phyloP scores from a whole-genome alignment of 441 rosid species.

The Pelargonium exstipulatum region DNA sequence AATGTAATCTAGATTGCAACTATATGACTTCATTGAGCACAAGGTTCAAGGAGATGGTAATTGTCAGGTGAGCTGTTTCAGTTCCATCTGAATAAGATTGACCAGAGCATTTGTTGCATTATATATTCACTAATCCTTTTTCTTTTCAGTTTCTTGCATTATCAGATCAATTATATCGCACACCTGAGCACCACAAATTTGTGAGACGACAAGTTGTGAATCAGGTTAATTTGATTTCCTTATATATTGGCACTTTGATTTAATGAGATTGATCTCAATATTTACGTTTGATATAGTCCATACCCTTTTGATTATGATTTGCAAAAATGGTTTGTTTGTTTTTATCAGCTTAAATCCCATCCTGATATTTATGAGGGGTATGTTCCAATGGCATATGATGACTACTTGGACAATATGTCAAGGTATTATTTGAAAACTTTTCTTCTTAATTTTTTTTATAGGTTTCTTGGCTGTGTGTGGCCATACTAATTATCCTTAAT shows the following conservation, averaged over 20 bases:
- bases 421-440: slow-evolving; percentile 23
- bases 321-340: slow-evolving; percentile 16
- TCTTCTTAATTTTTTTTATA: too few species aligned
- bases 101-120: background rate
- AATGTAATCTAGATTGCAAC: slow-evolving; percentile 35
- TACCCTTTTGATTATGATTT: slow-evolving; percentile 11
- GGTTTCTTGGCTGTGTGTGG: slow-evolving; percentile 11
- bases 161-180: slow-evolving; percentile 57
- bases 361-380: slow-evolving; percentile 38
- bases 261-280: background rate
- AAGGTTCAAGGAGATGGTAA: slow-evolving; percentile 67
- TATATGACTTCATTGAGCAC: slow-evolving; percentile 40
- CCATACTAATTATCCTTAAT: slow-evolving; percentile 11
- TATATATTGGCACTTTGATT: background rate
- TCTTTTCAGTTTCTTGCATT: slow-evolving; percentile 70
- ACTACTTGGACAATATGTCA: slow-evolving; percentile 42
- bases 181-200: slow-evolving; percentile 64
- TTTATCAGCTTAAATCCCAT: slow-evolving; percentile 36
- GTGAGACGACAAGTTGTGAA: slow-evolving; percentile 48
- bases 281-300: background rate
- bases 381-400: slow-evolving; percentile 49
- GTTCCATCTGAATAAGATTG: background rate
- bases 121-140: background rate
- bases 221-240: slow-evolving; percentile 52
- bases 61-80: slow-evolving; percentile 46